A percentile compares a stretch with the other conserved stretches of the same genome.
Evolutionary conservation across 345 rosid species (phyloP).

Genomic region (Cardamine chenopodiifolia): DNA sequence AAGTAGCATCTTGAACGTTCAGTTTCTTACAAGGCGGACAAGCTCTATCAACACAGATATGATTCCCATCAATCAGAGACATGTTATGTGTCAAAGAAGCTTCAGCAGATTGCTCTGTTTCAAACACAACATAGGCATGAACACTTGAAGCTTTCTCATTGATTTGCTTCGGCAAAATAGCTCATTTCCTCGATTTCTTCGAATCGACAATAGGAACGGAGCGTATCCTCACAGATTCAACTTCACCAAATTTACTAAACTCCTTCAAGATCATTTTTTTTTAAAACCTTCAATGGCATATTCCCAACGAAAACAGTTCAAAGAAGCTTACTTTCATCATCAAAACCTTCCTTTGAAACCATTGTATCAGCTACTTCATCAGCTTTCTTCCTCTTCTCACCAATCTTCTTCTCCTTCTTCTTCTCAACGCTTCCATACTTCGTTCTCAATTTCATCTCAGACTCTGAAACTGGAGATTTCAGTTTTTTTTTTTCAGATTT

Average conservation of each 20-base stretch:
- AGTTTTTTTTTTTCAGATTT: conserved; percentile 43
- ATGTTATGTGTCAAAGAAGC: conserved; percentile 81
- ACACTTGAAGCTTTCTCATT: conserved; percentile 85
- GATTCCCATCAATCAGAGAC: conserved; percentile 91
- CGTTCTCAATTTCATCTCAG: conserved; percentile 75
- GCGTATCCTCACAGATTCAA: conserved; percentile 89
- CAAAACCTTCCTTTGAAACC: conserved; percentile 75
- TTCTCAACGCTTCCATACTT: conserved; percentile 54
- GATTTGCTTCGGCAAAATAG: conserved; percentile 67
- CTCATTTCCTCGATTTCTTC: conserved; percentile 85
- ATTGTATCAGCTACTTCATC: conserved; percentile 55
- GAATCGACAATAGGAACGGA: conserved; percentile 82
- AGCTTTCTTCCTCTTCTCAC: conserved; percentile 80
- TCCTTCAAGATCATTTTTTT: conserved; percentile 80
- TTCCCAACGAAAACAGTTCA: conserved; percentile 97
- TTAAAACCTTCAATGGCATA: conserved; percentile 73
- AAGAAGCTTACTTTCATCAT: conserved; percentile 82
- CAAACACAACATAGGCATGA: conserved; percentile 89
- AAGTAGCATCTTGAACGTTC: conserved; percentile 58
- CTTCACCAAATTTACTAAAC: conserved; percentile 76
- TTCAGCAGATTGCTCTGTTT: conserved; percentile 78
- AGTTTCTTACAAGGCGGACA: conserved; percentile 94
- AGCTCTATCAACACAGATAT: conserved; percentile 93
- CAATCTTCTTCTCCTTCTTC: conserved; percentile 47
- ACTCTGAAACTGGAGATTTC: conserved; percentile 8